These are phyloP conservation scores for Cyclaneusma minus DNA, from an alignment of 2,329 filamentous ascomycete genomes.

Conservation along the genomic window DNA sequence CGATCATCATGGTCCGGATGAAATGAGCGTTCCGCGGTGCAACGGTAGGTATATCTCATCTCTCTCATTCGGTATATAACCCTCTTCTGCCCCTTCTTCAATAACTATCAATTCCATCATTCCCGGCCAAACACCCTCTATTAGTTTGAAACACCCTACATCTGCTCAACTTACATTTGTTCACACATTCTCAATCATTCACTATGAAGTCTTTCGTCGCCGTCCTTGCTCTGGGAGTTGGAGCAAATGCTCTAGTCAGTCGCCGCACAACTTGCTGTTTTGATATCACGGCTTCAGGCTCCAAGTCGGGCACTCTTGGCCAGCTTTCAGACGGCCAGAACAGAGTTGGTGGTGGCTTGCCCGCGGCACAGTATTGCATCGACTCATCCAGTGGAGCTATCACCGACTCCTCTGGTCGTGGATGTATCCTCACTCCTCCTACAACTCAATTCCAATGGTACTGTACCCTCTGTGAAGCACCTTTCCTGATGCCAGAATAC, in stretches of 20 bases:
- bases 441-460: neutral
- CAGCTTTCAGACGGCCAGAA: slow-evolving; percentile 47
- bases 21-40: too few relatives aligned
- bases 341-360: slow-evolving; percentile 34
- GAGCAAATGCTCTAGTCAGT: slow-evolving; percentile 25
- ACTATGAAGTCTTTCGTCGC: slow-evolving; percentile 24
- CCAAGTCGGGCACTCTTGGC: slow-evolving; percentile 35
- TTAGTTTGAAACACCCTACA: slow-evolving; percentile 1
- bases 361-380: slow-evolving; percentile 36
- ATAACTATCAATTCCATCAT: too few relatives aligned
- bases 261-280: slow-evolving; percentile 31
- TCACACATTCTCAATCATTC: slow-evolving; percentile 4
- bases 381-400: slow-evolving; percentile 34
- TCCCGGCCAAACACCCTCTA: too few relatives aligned
- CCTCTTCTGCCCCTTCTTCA: too few relatives aligned
- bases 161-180: too few relatives aligned
- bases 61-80: too few relatives aligned
- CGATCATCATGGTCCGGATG: too few relatives aligned
- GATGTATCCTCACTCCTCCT: slow-evolving; percentile 46
- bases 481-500: slow-evolving; percentile 30
- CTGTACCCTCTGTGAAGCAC: slow-evolving; percentile 6
- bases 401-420: slow-evolving; percentile 37
- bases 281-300: slow-evolving; percentile 31
- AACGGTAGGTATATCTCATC: too few relatives aligned
- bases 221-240: slow-evolving; percentile 20